phyloP scores from a whole-genome alignment of 768 basidiomycete genomes.

The Amanita pseudoporphyria region DNA sequence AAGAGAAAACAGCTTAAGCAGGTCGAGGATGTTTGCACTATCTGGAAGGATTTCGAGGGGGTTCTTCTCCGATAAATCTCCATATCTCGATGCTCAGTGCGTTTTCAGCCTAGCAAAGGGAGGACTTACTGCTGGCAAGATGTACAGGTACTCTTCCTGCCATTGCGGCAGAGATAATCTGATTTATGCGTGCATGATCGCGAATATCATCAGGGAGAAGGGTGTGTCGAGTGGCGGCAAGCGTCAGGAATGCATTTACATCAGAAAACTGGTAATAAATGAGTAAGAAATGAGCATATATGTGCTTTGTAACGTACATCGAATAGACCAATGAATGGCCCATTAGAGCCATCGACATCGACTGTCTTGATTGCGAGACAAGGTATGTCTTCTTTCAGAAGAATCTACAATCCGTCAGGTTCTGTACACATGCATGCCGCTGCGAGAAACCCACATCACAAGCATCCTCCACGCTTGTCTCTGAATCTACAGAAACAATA shows the following conservation, averaged over 20 bases:
- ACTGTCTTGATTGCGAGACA: constrained; percentile 53
- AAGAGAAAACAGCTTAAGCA: constrained; percentile 57
- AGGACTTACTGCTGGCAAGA: constrained; percentile 64
- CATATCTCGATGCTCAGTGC: background rate
- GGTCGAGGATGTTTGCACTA: constrained; percentile 51
- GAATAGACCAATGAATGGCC: constrained; percentile 49
- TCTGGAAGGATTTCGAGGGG: constrained; percentile 55
- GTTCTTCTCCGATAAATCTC: constrained; percentile 84
- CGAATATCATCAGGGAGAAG: constrained; percentile 49
- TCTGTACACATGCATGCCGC: background rate
- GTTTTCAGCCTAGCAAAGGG: background rate
- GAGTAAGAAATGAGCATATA: background rate
- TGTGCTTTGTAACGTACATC: constrained; percentile 41
- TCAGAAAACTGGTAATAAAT: constrained; percentile 56
- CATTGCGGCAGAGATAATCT: constrained; percentile 67
- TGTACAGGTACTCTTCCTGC: constrained; percentile 65
- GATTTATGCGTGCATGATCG: constrained; percentile 48
- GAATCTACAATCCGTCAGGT: constrained; percentile 28
- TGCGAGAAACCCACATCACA: constrained; percentile 50
- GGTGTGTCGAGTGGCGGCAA: constrained; percentile 74
- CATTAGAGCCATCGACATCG: constrained; percentile 7
- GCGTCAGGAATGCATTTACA: constrained; percentile 79
- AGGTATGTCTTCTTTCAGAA: constrained; percentile 50
- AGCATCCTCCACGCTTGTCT: constrained; percentile 72
- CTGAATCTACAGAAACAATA: constrained; percentile 57